These are phyloP conservation scores for Sorghum bicolor DNA, from an alignment of 176 grass and related monocot genomes.

Conservation along the genomic window Sorghum_bicolor_NCBIv3 NC_012870.2:72055001-72055500, in stretches of 20 bases:
- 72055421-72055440: not conserved
- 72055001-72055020: not conserved
- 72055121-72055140: not conserved
- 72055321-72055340: not conserved
- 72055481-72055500: not conserved
- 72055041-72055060: constrained; percentile 48
- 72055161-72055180: too few species aligned
- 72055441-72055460: not conserved
- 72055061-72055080: constrained; percentile 22
- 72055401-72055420: not conserved
- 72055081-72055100: constrained; percentile 27
- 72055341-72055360: not conserved
- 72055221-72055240: not conserved
- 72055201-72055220: not conserved
- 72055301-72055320: too few species aligned
- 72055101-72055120: not conserved
- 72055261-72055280: not conserved
- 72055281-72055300: not conserved
- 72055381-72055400: not conserved
- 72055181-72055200: too few species aligned
- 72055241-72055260: not conserved
- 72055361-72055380: constrained; percentile 18
- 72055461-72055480: not conserved
- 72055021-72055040: constrained; percentile 27
- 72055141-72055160: not conserved